phyloP scores from a whole-genome alignment of 2,329 filamentous ascomycete species.

The Sclerotinia sclerotiorum region DNA sequence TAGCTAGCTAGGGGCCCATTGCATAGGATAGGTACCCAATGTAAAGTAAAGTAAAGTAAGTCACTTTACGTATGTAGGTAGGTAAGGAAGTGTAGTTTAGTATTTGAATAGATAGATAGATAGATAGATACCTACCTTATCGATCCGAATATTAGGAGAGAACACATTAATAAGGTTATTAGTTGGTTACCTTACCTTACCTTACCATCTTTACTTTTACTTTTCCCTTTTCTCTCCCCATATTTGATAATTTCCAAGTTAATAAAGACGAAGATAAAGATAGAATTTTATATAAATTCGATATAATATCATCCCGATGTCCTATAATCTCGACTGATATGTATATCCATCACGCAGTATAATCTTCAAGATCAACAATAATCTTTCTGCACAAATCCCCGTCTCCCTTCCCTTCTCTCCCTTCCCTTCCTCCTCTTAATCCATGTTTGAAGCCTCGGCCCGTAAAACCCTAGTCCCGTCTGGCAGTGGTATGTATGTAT shows the following conservation, averaged over 20 bases:
- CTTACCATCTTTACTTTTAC: not conserved
- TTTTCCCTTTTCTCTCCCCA: not conserved
- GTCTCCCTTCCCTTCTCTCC: not conserved
- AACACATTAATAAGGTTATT: too few relatives aligned
- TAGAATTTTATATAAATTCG: not conserved
- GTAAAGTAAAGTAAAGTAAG: too few relatives aligned
- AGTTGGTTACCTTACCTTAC: constrained; percentile 13
- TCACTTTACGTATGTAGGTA: too few relatives aligned
- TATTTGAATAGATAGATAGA: too few relatives aligned
- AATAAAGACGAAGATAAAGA: too few relatives aligned
- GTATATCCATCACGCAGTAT: not conserved
- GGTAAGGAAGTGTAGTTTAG: too few relatives aligned
- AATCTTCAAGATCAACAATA: not conserved
- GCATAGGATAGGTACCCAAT: too few relatives aligned
- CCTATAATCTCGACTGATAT: not conserved
- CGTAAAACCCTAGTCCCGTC: constrained; percentile 10
- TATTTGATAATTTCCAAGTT: not conserved
- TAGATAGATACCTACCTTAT: too few relatives aligned
- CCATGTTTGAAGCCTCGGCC: constrained; percentile 19
- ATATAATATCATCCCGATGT: not conserved
- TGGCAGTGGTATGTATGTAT: too few relatives aligned
- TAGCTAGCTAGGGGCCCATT: not conserved
- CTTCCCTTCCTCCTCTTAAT: not conserved
- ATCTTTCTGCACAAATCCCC: not conserved
- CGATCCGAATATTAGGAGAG: too few relatives aligned